Percentiles rank a stretch among this genome's conserved stretches.
phyloP scores from a whole-genome alignment of 768 basidiomycete genomes.

The Mrakia blollopis region DNA sequence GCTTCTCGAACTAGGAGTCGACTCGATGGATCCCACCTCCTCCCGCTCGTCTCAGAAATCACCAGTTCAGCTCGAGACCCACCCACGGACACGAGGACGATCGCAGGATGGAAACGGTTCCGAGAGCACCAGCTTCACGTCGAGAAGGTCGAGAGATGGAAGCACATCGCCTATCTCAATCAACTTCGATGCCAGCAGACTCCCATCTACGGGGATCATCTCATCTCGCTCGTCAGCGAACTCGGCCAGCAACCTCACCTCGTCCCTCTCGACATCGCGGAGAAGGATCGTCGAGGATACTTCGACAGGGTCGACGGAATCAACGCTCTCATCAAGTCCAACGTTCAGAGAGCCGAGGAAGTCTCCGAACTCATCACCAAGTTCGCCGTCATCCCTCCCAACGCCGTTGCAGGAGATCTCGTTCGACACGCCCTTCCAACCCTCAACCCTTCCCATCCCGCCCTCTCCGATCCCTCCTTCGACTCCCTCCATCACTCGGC shows the following conservation, averaged over 20 bases:
- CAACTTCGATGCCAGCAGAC: conserved; percentile 56
- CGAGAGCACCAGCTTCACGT: conserved; percentile 52
- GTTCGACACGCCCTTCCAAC: conserved; percentile 59
- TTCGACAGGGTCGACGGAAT: conserved; percentile 49
- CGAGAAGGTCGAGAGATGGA: conserved; percentile 58
- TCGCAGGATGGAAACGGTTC: conserved; percentile 63
- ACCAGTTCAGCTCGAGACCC: conserved; percentile 47
- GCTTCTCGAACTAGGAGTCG: conserved; percentile 31
- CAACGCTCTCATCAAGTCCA: conserved; percentile 60
- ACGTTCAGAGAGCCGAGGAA: conserved; percentile 55
- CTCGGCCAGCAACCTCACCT: conserved; percentile 43
- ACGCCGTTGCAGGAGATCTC: conserved; percentile 69
- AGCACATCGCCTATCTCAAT: conserved; percentile 69
- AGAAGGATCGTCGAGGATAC: conserved; percentile 33
- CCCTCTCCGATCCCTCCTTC: conserved; percentile 50
- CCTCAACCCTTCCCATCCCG: conserved; percentile 38
- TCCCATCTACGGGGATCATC: conserved; percentile 46
- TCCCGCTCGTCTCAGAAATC: conserved; percentile 34
- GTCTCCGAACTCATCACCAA: conserved; percentile 56
- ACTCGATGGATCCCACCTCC: conserved; percentile 39
- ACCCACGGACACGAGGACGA: conserved; percentile 66
- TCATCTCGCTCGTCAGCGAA: conserved; percentile 41
- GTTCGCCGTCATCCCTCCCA: conserved; percentile 77
- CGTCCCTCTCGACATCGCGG: conserved; percentile 50
- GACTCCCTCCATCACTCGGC: conserved; percentile 68